Conservation (phyloP, 768 basidiomycete species). For the Mycena floridula region DNA sequence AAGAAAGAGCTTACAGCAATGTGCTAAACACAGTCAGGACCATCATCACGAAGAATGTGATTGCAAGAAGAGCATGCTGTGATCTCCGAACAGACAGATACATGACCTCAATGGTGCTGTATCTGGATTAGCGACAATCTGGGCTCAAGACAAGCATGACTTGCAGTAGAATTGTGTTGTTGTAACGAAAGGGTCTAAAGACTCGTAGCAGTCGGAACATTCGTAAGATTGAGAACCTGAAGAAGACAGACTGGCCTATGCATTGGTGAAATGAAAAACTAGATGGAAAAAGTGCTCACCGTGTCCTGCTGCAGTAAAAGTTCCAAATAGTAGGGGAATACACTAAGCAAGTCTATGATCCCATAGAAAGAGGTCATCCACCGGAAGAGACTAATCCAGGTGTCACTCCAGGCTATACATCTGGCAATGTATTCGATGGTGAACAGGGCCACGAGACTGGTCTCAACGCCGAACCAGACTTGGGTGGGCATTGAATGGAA, state of each 20-base stretch:
- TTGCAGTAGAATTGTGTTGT: slow-evolving; percentile 74
- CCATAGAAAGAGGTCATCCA: slow-evolving; percentile 83
- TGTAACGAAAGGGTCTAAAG: slow-evolving; percentile 85
- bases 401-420: slow-evolving; percentile 68
- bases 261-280: slow-evolving; percentile 1
- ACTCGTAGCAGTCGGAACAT: slow-evolving; percentile 87
- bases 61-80: slow-evolving; percentile 80
- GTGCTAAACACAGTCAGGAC: slow-evolving; percentile 86
- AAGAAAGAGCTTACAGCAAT: slow-evolving; percentile 46
- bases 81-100: slow-evolving; percentile 81
- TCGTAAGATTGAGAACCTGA: slow-evolving; percentile 86
- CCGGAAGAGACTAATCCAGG: slow-evolving; percentile 51
- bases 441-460: slow-evolving; percentile 76
- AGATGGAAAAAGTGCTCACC: slow-evolving; percentile 33
- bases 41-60: slow-evolving; percentile 87
- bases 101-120: slow-evolving; percentile 88
- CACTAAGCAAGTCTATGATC: slow-evolving; percentile 79
- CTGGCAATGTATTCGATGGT: slow-evolving; percentile 79
- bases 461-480: slow-evolving; percentile 86
- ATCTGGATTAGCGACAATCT: no score
- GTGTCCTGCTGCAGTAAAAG: slow-evolving; percentile 81
- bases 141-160: slow-evolving; percentile 26
- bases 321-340: slow-evolving; percentile 87
- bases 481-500: slow-evolving; percentile 64
- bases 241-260: slow-evolving; percentile 61